Conservation (phyloP, 1,139 yeast genomes). For the Geotrichum australiense region DNA sequence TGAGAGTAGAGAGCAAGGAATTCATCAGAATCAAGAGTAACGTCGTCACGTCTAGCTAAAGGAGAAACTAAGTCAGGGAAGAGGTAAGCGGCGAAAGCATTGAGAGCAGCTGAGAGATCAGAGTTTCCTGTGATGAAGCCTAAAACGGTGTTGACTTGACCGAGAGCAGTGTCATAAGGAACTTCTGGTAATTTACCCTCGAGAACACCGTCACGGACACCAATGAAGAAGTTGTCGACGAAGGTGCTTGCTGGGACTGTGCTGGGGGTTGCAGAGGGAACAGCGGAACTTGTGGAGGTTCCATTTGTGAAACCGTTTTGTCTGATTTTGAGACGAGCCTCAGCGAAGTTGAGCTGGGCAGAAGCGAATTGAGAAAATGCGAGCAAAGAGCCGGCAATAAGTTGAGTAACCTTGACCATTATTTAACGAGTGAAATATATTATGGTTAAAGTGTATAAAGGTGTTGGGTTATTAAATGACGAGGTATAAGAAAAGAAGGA, state of each 20-base stretch:
- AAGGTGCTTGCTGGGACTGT: neutral
- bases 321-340: constrained; percentile 11
- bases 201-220: constrained; percentile 6
- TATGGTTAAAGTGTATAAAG: too few relatives aligned
- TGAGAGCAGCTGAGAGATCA: neutral
- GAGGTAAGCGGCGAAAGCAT: constrained; percentile 4
- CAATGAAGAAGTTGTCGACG: constrained; percentile 3
- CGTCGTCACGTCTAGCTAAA: constrained; percentile 14
- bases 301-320: constrained; percentile 8
- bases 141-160: constrained; percentile 1
- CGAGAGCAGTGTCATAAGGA: constrained; percentile 5
- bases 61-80: constrained; percentile 16
- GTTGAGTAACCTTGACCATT: constrained; percentile 13
- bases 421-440: too few relatives aligned
- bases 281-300: constrained; percentile 6
- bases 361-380: constrained; percentile 14
- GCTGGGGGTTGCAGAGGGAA: constrained; percentile 6
- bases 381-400: constrained; percentile 12
- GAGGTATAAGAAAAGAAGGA: too few relatives aligned
- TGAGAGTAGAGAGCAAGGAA: constrained; percentile 1
- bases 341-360: constrained; percentile 15
- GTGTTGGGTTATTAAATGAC: too few relatives aligned
- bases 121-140: constrained; percentile 1
- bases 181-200: constrained; percentile 1
- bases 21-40: constrained; percentile 6